Base-by-base conservation (phyloP, 331 rosid species). In the Pyracantha coccinea region DNA sequence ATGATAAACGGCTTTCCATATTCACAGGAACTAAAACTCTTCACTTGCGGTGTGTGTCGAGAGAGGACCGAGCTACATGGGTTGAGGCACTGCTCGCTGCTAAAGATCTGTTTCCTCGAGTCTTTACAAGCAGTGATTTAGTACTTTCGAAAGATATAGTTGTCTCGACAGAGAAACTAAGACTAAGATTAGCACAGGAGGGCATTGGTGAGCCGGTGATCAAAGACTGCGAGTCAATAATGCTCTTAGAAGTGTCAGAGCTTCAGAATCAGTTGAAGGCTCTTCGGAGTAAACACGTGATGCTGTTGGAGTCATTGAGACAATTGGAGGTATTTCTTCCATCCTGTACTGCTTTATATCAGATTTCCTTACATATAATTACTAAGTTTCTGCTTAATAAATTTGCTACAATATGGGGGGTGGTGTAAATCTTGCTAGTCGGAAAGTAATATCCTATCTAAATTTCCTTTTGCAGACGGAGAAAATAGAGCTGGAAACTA, bases 11-110 rank as follows among this genome's bases (percentile, higher is more conserved):
- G 71, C 97, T 94, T 78, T 90, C 97, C 52, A 82, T 94, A 81
- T 94, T 94, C 82, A 90, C 99, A 29, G 99, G 99, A 66, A 94
- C 97, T 31, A 94, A 87, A 83, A 94, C 97, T 72, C 99, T 94
- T 65, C 99, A 94, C 82, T 80, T 94, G 88, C 75, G 93, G 29
- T 86, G 97, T 77, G 82, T 85, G 62, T 87, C 96, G 41, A 87
- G 89, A 81, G 97, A 92, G 71, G 94, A 89, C 83, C 90, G 97
- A 83, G 86, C 96, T 82, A 64, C 83, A 62, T 94, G 99, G 99
- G 81, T 94, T 60, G 99, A 92, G 75, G 95, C 96, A 5, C 80
- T 94, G 83, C 88, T 88, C 71, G 87, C 92, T 44, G 93, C 96
- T 6, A 94, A 94, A 80, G 97, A 94, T 78, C 97, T 92, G 74